Percentiles rank a stretch among this genome's conserved stretches.
Evolutionary conservation across 345 rosid species (phyloP).

Genomic region (Dipteronia dyeriana): DNA sequence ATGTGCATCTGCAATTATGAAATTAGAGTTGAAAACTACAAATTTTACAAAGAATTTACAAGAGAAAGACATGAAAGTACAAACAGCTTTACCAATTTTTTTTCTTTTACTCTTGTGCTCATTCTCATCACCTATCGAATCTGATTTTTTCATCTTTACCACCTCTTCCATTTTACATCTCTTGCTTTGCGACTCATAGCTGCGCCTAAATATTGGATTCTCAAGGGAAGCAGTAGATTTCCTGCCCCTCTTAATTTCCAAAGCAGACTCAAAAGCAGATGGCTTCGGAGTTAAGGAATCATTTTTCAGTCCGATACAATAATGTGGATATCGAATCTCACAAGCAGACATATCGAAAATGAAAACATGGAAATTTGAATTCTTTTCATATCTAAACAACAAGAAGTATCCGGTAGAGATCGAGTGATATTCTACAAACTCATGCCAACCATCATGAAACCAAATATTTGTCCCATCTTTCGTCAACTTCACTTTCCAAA

Average conservation of each 20-base stretch:
- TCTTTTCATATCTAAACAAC: slow-evolving; percentile 40
- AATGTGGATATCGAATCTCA: slow-evolving; percentile 37
- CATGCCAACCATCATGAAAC: slow-evolving; percentile 42
- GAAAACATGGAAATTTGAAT: slow-evolving; percentile 34
- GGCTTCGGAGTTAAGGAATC: neutral
- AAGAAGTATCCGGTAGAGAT: slow-evolving; percentile 35
- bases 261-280: neutral
- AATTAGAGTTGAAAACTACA: neutral
- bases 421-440: slow-evolving; percentile 31
- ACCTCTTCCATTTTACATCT: slow-evolving; percentile 16
- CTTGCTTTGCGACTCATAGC: slow-evolving; percentile 2
- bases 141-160: neutral
- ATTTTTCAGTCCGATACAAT: neutral
- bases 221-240: neutral
- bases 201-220: neutral
- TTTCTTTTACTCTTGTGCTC: neutral
- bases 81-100: neutral
- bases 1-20: neutral
- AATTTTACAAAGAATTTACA: neutral
- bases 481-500: slow-evolving; percentile 33
- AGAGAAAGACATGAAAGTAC: neutral
- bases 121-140: neutral
- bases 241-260: no score
- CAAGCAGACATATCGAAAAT: slow-evolving; percentile 35
- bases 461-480: slow-evolving; percentile 28